Evolutionary conservation across 2,329 filamentous ascomycete genomes (phyloP).

Genomic region (Diplodia seriata): DNA sequence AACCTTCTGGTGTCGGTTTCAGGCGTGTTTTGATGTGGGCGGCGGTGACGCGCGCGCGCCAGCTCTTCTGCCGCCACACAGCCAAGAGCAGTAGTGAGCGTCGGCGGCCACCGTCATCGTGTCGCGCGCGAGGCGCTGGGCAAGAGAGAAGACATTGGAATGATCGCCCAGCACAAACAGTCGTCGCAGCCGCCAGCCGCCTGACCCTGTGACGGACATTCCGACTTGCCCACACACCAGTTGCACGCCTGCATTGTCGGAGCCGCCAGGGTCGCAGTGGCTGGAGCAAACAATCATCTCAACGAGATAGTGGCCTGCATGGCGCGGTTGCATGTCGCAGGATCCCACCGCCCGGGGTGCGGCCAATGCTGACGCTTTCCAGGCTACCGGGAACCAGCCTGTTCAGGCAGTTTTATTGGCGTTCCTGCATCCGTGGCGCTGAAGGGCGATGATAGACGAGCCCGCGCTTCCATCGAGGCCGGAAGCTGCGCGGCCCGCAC

Average conservation of each 20-base stretch:
- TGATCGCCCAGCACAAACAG: slow-evolving; percentile 3
- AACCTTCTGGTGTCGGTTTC: slow-evolving; percentile 24
- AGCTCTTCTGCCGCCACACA: slow-evolving; percentile 9
- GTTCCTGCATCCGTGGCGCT: slow-evolving; percentile 32
- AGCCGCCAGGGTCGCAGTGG: slow-evolving; percentile 18
- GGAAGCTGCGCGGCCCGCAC: slow-evolving; percentile 4
- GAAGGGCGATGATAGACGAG: slow-evolving; percentile 31
- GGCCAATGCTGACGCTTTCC: slow-evolving; percentile 29
- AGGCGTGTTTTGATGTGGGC: slow-evolving; percentile 27
- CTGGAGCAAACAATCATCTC: slow-evolving; percentile 24
- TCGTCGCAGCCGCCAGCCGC: slow-evolving; percentile 1
- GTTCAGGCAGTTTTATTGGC: slow-evolving; percentile 32
- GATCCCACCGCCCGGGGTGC: slow-evolving; percentile 29
- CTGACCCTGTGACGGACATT: slow-evolving; percentile 21
- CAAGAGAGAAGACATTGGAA: not conserved
- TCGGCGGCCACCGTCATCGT: not conserved
- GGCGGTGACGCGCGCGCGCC: slow-evolving; percentile 17
- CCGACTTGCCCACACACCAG: slow-evolving; percentile 4
- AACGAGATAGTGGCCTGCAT: slow-evolving; percentile 27
- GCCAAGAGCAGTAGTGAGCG: not conserved
- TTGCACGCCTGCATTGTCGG: slow-evolving; percentile 20
- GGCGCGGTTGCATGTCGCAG: slow-evolving; percentile 17
- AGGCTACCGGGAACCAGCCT: slow-evolving; percentile 27
- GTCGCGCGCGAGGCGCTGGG: slow-evolving; percentile 8
- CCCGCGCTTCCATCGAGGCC: slow-evolving; percentile 1